phyloP scores from a whole-genome alignment of 164 flowering plant species.

The Nymphaea thermarum region DNA sequence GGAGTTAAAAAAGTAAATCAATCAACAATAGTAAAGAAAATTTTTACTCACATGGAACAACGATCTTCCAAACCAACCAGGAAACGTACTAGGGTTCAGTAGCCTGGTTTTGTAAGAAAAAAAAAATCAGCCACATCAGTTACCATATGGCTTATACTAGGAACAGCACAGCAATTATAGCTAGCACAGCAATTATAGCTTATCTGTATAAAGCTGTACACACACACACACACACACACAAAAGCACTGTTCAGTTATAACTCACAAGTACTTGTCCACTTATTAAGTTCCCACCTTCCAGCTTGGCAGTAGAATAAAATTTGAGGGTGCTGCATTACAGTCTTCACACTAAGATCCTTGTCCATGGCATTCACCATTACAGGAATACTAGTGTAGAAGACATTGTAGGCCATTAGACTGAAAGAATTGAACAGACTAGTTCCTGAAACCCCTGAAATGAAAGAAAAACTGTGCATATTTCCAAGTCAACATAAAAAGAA shows the following conservation, averaged over 20 bases:
- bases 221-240: no score
- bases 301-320: slow-evolving; percentile 95
- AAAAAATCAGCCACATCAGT: neutral
- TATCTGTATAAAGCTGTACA: no score
- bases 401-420: slow-evolving; percentile 98
- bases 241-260: no score
- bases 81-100: slow-evolving; percentile 94
- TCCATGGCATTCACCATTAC: slow-evolving; percentile 84
- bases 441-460: slow-evolving; percentile 96
- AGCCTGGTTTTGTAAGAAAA: slow-evolving; percentile 44
- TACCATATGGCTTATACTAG: no score
- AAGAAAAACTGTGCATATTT: slow-evolving; percentile 61
- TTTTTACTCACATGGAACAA: slow-evolving; percentile 73
- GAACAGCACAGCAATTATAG: no score
- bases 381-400: slow-evolving; percentile 94
- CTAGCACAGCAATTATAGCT: no score
- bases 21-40: neutral
- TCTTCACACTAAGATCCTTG: slow-evolving; percentile 91
- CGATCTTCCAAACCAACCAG: slow-evolving; percentile 99
- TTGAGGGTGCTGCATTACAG: slow-evolving; percentile 98
- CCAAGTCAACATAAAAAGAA: slow-evolving; percentile 20
- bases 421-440: slow-evolving; percentile 95
- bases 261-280: no score
- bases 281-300: slow-evolving; percentile 54
- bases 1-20: no score